These are phyloP conservation scores for Amphirosellinia nigrospora DNA, from an alignment of 495 filamentous ascomycete genomes.

Conservation along the genomic window DNA sequence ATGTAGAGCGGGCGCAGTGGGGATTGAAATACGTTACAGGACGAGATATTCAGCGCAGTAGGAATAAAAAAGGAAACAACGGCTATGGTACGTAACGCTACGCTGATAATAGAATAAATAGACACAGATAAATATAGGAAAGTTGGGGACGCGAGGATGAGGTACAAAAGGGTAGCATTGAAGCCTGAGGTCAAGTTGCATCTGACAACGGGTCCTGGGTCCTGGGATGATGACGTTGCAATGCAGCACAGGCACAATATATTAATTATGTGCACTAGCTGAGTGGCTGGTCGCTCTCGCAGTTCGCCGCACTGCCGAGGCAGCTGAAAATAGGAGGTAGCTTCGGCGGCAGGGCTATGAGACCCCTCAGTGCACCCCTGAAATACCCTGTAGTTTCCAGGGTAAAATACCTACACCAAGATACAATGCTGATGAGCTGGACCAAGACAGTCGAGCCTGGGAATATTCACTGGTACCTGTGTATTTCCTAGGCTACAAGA, in stretches of 20 bases:
- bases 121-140: background rate
- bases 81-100: background rate
- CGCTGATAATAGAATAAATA: background rate
- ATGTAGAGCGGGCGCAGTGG: background rate
- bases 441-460: background rate
- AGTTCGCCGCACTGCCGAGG: conserved; percentile 7
- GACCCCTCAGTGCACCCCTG: background rate
- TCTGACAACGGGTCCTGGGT: background rate
- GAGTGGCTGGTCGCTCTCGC: conserved; percentile 9
- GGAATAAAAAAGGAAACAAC: background rate
- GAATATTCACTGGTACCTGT: background rate
- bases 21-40: background rate
- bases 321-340: conserved; percentile 7
- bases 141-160: background rate
- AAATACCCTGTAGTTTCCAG: background rate
- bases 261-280: background rate
- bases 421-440: no score
- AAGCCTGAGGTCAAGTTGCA: background rate
- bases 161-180: background rate
- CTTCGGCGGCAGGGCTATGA: background rate
- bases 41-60: background rate
- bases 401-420: no score
- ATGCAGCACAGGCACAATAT: background rate
- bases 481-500: background rate
- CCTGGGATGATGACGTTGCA: conserved; percentile 18